Base-by-base conservation (phyloP, 768 basidiomycete species). In the Kwoniella mangroviensis region DNA sequence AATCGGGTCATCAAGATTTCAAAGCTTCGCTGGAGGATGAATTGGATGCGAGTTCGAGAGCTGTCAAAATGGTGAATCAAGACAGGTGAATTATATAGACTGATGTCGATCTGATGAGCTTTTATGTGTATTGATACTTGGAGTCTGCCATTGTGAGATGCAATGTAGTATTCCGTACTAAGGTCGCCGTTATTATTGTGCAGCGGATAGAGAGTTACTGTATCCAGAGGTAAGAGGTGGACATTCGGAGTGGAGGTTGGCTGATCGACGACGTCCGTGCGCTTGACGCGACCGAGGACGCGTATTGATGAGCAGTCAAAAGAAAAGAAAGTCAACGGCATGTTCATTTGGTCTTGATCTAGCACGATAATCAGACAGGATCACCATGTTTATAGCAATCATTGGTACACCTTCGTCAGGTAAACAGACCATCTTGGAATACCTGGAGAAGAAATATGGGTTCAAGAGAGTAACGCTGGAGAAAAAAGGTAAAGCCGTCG, bases 401-500 rank as follows among this genome's bases (percentile, higher is more conserved):
- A 73, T 85, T 4, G 85, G 85, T 3, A 84, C 83, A 2, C 82
- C 83, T 0, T 79, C 77, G 19, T 68, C 82, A 1, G 85, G 85
- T 34, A 86, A 85, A 70, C 65, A 73, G 12, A 82, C 83, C 3
- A 75, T 86, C 26, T 79, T 84, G 0, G 57, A 75, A 13, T 83
- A 82, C 67, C 79, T 86, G 17, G 73, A 74, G 22, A 17, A 58
- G 12, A 68, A 73, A 26, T 77, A 84, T 72, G 78, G 73, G 15
- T 85, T 84, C 72, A 72, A 65, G 42, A 72, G 78, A 62, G 76
- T 85, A 28, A 70, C 72, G 21, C 69, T 84, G 68, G 70, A 78
- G 11, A 41, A 26, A 17, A 34, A 55, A 19, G 69, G 53, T 4
- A 34, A 55, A 24, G 65, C 51, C 15, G 10, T n/a, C 4, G 68